These are phyloP conservation scores for Tulasnella sp. DNA, from an alignment of 768 basidiomycete species.

Conservation along the genomic window DNA sequence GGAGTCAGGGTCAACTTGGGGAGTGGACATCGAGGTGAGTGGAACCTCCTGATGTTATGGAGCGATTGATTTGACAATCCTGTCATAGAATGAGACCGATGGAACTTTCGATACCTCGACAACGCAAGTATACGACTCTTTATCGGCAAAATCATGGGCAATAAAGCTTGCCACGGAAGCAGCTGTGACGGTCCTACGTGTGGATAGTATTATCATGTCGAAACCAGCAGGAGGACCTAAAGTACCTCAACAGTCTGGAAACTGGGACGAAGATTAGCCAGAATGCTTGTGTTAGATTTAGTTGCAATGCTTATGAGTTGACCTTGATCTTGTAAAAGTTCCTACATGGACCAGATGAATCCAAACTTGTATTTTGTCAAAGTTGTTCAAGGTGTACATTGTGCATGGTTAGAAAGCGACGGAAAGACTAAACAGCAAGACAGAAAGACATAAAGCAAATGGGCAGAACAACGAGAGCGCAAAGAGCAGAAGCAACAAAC, in stretches of 20 bases:
- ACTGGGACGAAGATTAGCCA: slow-evolving; percentile 65
- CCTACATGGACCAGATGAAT: not conserved
- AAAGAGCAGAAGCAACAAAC: not conserved
- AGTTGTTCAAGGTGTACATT: not conserved
- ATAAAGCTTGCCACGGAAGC: slow-evolving; percentile 84
- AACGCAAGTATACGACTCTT: slow-evolving; percentile 66
- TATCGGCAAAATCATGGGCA: slow-evolving; percentile 83
- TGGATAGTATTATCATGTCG: slow-evolving; percentile 97
- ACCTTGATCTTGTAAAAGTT: not conserved
- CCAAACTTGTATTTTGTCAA: not conserved
- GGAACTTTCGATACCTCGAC: slow-evolving; percentile 44
- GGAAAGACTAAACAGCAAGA: not conserved
- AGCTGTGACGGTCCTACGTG: slow-evolving; percentile 78
- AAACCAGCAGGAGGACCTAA: slow-evolving; percentile 85
- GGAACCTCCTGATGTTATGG: not conserved
- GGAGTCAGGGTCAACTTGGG: slow-evolving; percentile 53
- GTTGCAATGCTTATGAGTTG: not conserved
- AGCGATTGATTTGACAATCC: slow-evolving; percentile 10
- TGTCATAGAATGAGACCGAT: slow-evolving; percentile 51
- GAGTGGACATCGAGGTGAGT: slow-evolving; percentile 76
- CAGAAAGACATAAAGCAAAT: not conserved
- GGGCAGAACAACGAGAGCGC: not conserved
- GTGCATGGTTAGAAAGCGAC: not conserved
- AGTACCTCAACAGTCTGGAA: slow-evolving; percentile 72
- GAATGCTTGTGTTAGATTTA: not conserved